These are phyloP conservation scores for Penicillium desertorum DNA, from an alignment of 495 filamentous ascomycete species.

Conservation along the genomic window DNA sequence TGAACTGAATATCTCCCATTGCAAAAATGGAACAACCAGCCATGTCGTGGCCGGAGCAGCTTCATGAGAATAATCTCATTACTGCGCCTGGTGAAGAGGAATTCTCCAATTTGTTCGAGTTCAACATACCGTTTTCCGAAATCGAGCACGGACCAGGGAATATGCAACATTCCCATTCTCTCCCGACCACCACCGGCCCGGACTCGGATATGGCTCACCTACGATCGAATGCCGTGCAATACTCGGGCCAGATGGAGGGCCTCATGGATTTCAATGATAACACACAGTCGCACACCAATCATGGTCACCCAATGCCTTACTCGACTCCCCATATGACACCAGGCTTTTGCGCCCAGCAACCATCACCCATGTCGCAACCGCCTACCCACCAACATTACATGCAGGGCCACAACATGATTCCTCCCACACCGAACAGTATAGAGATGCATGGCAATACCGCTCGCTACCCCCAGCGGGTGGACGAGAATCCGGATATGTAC, in stretches of 20 bases:
- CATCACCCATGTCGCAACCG: constrained; percentile 54
- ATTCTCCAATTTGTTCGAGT: constrained; percentile 55
- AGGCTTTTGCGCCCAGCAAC: constrained; percentile 42
- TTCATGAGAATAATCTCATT: constrained; percentile 37
- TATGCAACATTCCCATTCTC: constrained; percentile 35
- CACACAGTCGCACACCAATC: constrained; percentile 24
- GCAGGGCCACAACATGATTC: constrained; percentile 66
- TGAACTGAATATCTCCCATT: not conserved
- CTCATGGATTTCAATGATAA: constrained; percentile 38
- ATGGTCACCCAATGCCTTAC: constrained; percentile 28
- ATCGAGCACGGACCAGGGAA: constrained; percentile 45
- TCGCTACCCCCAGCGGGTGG: constrained; percentile 62
- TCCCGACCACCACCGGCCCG: constrained; percentile 34
- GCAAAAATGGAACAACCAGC: constrained; percentile 42
- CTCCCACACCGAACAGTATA: constrained; percentile 90
- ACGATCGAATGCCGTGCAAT: constrained; percentile 30
- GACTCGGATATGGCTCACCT: constrained; percentile 33
- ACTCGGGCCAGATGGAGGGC: constrained; percentile 30
- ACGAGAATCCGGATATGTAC: constrained; percentile 63
- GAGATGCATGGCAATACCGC: constrained; percentile 73
- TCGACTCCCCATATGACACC: constrained; percentile 38
- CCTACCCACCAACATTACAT: constrained; percentile 50
- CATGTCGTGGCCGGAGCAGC: constrained; percentile 44
- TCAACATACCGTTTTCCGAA: constrained; percentile 51
- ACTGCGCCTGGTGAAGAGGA: constrained; percentile 45